These are phyloP conservation scores for Gnomoniopsis sp. DNA, from an alignment of 2,329 filamentous ascomycete species.

Conservation along the genomic window DNA sequence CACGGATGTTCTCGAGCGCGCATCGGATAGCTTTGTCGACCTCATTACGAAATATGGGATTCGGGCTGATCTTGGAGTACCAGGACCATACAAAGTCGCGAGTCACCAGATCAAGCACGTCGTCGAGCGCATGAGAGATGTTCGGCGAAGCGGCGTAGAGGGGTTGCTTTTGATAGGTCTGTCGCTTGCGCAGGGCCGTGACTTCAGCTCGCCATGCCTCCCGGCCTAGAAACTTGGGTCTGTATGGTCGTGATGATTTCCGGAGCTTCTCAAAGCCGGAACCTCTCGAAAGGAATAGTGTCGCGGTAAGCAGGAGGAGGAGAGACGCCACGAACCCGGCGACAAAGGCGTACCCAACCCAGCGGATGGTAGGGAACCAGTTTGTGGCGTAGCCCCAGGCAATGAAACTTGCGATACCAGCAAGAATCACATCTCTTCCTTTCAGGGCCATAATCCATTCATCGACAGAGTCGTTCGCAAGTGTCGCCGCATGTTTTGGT, in stretches of 20 bases:
- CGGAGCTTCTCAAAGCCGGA: slow-evolving; percentile 36
- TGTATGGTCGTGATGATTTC: slow-evolving; percentile 38
- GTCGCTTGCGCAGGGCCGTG: slow-evolving; percentile 60
- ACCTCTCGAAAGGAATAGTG: slow-evolving; percentile 60
- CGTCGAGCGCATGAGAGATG: slow-evolving; percentile 77
- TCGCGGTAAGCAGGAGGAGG: slow-evolving; percentile 52
- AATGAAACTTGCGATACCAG: slow-evolving; percentile 68
- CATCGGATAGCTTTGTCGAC: slow-evolving; percentile 77
- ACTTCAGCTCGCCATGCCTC: slow-evolving; percentile 69
- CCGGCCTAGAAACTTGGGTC: slow-evolving; percentile 58
- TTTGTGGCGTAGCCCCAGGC: slow-evolving; percentile 84
- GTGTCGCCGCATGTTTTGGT: slow-evolving; percentile 15
- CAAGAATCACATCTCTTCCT: slow-evolving; percentile 68
- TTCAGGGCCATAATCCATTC: slow-evolving; percentile 62
- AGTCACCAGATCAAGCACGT: slow-evolving; percentile 70
- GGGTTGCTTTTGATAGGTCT: slow-evolving; percentile 63
- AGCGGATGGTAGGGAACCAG: slow-evolving; percentile 80
- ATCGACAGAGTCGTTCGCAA: slow-evolving; percentile 10
- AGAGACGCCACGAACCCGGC: slow-evolving; percentile 60
- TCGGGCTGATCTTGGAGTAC: slow-evolving; percentile 83
- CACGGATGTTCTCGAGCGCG: slow-evolving; percentile 67
- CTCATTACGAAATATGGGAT: slow-evolving; percentile 77
- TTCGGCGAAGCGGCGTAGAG: slow-evolving; percentile 74
- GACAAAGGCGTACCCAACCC: slow-evolving; percentile 79
- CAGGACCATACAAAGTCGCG: slow-evolving; percentile 85